Conservation (phyloP, 352 stramenopile genomes). For the Phytophthora pseudosyringae region DNA sequence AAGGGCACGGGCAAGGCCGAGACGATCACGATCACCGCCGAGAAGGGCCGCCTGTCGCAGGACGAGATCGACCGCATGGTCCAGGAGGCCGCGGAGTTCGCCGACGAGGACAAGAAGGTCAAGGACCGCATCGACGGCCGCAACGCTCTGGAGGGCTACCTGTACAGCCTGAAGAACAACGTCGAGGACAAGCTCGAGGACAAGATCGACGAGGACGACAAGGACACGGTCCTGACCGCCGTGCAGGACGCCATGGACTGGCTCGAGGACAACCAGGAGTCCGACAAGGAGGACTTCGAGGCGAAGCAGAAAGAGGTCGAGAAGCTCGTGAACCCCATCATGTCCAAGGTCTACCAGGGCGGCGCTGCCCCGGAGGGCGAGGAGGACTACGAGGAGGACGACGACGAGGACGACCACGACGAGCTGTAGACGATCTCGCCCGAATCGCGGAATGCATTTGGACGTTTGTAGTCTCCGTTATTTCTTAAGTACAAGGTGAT, state of each 20-base stretch:
- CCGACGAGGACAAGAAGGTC: constrained; percentile 98
- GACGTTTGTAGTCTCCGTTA: constrained; percentile 43
- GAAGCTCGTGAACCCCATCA: constrained; percentile 98
- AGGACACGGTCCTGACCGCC: constrained; percentile 86
- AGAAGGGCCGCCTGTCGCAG: constrained; percentile 98
- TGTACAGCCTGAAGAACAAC: constrained; percentile 96
- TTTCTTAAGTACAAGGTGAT: constrained; percentile 47
- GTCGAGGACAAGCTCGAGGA: constrained; percentile 95
- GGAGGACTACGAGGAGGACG: constrained; percentile 81
- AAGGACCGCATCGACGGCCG: constrained; percentile 97
- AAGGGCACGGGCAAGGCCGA: constrained; percentile 98
- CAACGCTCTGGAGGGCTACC: constrained; percentile 97
- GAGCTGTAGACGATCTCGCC: constrained; percentile 91
- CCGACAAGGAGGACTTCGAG: constrained; percentile 98
- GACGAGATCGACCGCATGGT: constrained; percentile 99
- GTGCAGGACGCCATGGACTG: constrained; percentile 99
- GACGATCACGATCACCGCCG: constrained; percentile 99
- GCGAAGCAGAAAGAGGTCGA: constrained; percentile 99
- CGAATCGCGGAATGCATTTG: constrained; percentile 33
- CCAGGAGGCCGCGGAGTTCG: constrained; percentile 97
- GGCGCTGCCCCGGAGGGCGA: constrained; percentile 68
- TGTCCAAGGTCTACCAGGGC: constrained; percentile 97
- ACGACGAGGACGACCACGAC: constrained; percentile 90
- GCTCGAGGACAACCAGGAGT: constrained; percentile 98
- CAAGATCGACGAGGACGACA: constrained; percentile 97